These are phyloP conservation scores for Trichophyton rubrum DNA, from an alignment of 2,329 filamentous ascomycete genomes.

Conservation along the genomic window DNA sequence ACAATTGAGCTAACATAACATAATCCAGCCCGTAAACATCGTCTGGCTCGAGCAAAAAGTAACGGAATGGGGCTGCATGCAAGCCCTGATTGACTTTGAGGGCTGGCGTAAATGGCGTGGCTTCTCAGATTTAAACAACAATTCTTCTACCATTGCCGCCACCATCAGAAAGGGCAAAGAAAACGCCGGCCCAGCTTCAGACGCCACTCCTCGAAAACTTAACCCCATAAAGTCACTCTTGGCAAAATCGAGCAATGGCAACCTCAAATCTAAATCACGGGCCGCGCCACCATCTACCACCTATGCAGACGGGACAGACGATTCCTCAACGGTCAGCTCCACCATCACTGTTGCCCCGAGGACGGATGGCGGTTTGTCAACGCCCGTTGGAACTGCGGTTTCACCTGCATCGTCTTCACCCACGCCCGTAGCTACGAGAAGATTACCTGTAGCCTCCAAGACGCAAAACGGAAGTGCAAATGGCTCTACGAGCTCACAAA, in stretches of 20 bases:
- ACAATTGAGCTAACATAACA: slow-evolving; percentile 5
- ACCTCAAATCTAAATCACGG: neutral
- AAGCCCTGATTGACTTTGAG: slow-evolving; percentile 95
- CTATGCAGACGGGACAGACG: neutral
- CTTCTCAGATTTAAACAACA: slow-evolving; percentile 32
- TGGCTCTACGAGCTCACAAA: neutral
- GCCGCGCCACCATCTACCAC: neutral
- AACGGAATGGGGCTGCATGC: slow-evolving; percentile 99
- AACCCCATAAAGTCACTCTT: neutral
- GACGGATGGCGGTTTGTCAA: neutral
- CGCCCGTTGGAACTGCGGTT: neutral
- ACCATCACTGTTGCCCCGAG: neutral
- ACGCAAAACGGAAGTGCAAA: neutral
- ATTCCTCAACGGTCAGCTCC: neutral
- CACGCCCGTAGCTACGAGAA: neutral
- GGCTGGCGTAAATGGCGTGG: slow-evolving; percentile 98
- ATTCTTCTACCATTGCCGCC: neutral
- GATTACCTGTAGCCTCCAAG: neutral
- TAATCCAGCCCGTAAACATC: slow-evolving; percentile 75
- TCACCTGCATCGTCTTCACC: neutral
- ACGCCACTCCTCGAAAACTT: neutral
- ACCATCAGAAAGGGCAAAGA: neutral
- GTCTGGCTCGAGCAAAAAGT: slow-evolving; percentile 96
- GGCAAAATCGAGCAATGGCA: neutral
- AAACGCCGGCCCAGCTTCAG: neutral